Evolutionary conservation across 768 basidiomycete species (phyloP), one percentile per base, ranked within the genome.

Genomic region (Boletus sp.): DNA sequence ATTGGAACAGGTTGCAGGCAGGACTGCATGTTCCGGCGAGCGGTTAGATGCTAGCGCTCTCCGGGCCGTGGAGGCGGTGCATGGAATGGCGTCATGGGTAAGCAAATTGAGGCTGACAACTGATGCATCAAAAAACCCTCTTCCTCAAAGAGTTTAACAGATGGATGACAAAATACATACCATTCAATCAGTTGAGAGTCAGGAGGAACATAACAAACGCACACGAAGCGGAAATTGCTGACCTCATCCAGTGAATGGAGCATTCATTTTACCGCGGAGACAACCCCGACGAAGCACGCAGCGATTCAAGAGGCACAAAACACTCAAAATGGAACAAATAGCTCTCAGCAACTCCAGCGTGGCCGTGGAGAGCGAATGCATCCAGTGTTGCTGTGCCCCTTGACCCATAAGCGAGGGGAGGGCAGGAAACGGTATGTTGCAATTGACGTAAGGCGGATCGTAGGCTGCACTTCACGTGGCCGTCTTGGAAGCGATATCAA

Each of bases 1-100:
- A 70, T 67, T 62, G 36, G 65, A 56, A 70, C 65, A 70, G 65
- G 63, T 33, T 65, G 66, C 69, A 67, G 64, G 69, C 67, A 69
- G 57, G 61, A 55, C 6, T 51, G 57, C 57, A 62, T 69, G 68
- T 64, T 70, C 68, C 69, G 67, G 59, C 7, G 67, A 60, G 69
- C 69, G 66, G 59, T 52, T 58, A 58, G 46, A 42, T 35, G 47
- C 29, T 53, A 65, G 63, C 69, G 69, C 69, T 59, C 56, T 50
- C 48, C 61, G 54, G 64, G 51, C 68, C 63, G 69, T 71, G 36
- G 36, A 60, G 67, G 68, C 69, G 18, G 53, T 70, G 68, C 35
- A 30, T 18, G 36, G 1, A 10, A 69, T 70, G 52, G 48, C 68
- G 69, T 71, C 68, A 70, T 66, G 47, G 30, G 5, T 58, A 50